Base-by-base conservation (phyloP, 73 alveolate species). In the Stentor coeruleus region DNA sequence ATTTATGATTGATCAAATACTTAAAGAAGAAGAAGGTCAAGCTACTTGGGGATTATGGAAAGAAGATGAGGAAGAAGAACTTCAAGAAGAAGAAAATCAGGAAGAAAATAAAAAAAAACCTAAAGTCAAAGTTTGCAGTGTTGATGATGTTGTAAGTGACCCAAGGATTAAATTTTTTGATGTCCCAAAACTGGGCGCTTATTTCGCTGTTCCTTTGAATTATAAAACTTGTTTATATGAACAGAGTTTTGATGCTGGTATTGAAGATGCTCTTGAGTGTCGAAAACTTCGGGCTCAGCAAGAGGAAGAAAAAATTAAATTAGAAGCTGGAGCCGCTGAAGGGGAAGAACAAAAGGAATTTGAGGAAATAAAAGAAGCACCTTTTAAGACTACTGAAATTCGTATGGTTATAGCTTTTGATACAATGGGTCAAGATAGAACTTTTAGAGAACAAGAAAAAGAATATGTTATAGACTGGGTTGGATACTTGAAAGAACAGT, bases 151-250 rank as follows among this genome's bases (percentile, higher is more conserved):
- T 4, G 98, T 95, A 3, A 84, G 93, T 57, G 98, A 96, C 75
- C 92, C 93, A 38, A 86, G 92, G 81, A 94, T 96, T 91, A 91
- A 91, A 39, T 96, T 90, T 89, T 95, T 85, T 76, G 87, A 89
- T 74, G 98, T 94, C 42, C 99, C 99, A 1, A 84, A 92, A 85
- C 93, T 96, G 35, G 99, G 99, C 0, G 84, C 98, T 35, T 96
- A 87, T 86, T 81, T 93, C 73, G 99, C 98, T 6, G 89, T 94
- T 28, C 97, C 97, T 55, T 82, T 94, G 66, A 87, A 89, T 1
- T 95, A 90, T 88, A 74, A 94, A 33, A 84, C 96, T 38, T 91
- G 97, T 84, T 81, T 95, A 38, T 85, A 75, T 77, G 97, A 96
- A 86, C 81, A 74, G 73, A 91, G 98, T 31, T 87, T 95, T 59